Conservation (phyloP, 352 stramenopile genomes). For the Phytophthora sp. region DNA sequence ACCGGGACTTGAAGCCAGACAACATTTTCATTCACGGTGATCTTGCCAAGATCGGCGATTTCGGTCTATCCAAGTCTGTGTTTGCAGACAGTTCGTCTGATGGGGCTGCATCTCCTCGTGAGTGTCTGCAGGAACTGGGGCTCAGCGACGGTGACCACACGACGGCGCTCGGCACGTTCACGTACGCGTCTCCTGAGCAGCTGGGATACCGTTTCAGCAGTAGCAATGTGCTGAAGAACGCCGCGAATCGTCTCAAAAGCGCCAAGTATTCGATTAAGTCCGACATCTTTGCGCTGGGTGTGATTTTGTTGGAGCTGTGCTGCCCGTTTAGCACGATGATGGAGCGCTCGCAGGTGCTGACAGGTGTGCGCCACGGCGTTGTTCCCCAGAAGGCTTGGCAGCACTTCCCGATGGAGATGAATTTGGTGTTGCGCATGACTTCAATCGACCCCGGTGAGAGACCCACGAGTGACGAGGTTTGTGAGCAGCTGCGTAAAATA, state of each 20-base stretch:
- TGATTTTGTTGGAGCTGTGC: conserved; percentile 86
- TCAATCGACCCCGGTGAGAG: conserved; percentile 73
- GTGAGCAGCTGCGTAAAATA: conserved; percentile 56
- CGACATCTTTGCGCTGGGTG: conserved; percentile 83
- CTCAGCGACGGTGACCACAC: conserved; percentile 66
- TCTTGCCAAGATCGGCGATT: conserved; percentile 73
- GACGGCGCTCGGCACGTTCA: conserved; percentile 82
- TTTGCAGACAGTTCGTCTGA: conserved; percentile 38
- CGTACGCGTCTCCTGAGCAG: conserved; percentile 88
- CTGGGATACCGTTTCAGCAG: conserved; percentile 65
- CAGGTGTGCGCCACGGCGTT: conserved; percentile 75
- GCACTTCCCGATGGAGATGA: conserved; percentile 73
- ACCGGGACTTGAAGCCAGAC: conserved; percentile 79
- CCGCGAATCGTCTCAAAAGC: conserved; percentile 63
- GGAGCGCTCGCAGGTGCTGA: conserved; percentile 86
- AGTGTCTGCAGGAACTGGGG: conserved; percentile 29
- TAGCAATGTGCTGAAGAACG: conserved; percentile 45
- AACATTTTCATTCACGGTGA: conserved; percentile 78
- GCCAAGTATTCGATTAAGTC: conserved; percentile 85
- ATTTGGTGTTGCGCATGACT: conserved; percentile 79
- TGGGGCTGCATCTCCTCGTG: conserved; percentile 21
- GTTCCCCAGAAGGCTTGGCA: conserved; percentile 72
- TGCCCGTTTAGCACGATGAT: conserved; percentile 88
- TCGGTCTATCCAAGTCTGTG: conserved; percentile 70
- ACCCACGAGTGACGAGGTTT: conserved; percentile 63